These are phyloP conservation scores for Phialocephala subalpina DNA, from an alignment of 2,329 filamentous ascomycete species.

Conservation along the genomic window DNA sequence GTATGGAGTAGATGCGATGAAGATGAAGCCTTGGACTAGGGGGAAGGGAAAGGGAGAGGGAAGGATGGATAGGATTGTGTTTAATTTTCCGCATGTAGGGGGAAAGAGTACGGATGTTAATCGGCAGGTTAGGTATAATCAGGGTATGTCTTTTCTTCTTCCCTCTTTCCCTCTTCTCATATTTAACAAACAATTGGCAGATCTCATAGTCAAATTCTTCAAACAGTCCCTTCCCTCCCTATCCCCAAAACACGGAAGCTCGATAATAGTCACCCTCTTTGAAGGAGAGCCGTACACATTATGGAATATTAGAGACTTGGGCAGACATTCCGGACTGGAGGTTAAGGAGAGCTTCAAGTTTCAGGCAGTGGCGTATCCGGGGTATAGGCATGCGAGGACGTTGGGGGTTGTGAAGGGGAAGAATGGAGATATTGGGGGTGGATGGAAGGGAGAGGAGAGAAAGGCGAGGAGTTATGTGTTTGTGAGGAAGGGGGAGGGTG, in stretches of 20 bases:
- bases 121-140: constrained; percentile 91
- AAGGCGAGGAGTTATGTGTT: constrained; percentile 68
- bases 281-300: constrained; percentile 94
- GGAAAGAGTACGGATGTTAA: constrained; percentile 93
- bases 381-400: constrained; percentile 78
- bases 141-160: constrained; percentile 51
- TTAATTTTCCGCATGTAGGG: constrained; percentile 98
- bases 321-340: constrained; percentile 75
- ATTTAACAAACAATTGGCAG: constrained; percentile 47
- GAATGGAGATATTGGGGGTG: constrained; percentile 51
- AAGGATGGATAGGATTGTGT: constrained; percentile 79
- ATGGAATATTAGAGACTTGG: constrained; percentile 93
- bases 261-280: constrained; percentile 85
- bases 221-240: constrained; percentile 59
- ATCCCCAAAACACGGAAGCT: constrained; percentile 55
- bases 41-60: constrained; percentile 35
- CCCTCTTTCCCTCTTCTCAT: no score
- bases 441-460: constrained; percentile 61
- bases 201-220: constrained; percentile 77
- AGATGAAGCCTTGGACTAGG: constrained; percentile 57
- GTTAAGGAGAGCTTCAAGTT: constrained; percentile 78
- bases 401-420: constrained; percentile 67
- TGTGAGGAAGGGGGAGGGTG: constrained; percentile 62
- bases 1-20: constrained; percentile 74
- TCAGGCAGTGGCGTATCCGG: constrained; percentile 70